Percentiles rank a stretch among this genome's conserved stretches.
Conservation (phyloP, 345 rosid genomes). For the Aquilaria yunnanensis region DNA sequence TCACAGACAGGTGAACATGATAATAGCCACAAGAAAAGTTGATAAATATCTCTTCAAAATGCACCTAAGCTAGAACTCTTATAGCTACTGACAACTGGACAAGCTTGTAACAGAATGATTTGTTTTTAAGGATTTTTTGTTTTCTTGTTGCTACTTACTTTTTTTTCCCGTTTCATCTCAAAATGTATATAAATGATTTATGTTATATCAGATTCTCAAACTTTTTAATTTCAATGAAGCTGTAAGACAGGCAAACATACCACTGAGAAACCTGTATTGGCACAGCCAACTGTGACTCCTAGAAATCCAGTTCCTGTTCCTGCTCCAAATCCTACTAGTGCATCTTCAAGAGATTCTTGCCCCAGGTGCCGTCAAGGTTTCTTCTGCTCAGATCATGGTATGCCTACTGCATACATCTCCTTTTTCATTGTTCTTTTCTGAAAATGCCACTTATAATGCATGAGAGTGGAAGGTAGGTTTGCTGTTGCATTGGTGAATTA, state of each 20-base stretch:
- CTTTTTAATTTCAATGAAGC: constrained; percentile 38
- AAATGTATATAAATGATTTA: neutral
- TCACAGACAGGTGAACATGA: too few species aligned
- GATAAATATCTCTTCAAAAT: too few species aligned
- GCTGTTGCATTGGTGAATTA: too few species aligned
- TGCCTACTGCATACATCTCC: neutral
- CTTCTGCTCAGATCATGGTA: constrained; percentile 97
- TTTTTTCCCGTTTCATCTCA: too few species aligned
- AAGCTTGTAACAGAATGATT: too few species aligned
- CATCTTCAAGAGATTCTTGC: constrained; percentile 60
- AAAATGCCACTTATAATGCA: too few species aligned
- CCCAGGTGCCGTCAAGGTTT: constrained; percentile 89
- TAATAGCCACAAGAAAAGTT: too few species aligned
- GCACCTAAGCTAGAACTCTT: too few species aligned
- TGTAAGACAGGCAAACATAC: constrained; percentile 96
- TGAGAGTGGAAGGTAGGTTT: too few species aligned
- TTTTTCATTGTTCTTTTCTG: neutral
- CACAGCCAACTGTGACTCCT: constrained; percentile 34
- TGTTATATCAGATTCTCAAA: constrained; percentile 7
- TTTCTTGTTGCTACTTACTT: too few species aligned
- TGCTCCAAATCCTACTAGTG: constrained; percentile 27
- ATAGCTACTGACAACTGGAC: too few species aligned
- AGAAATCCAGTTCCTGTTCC: constrained; percentile 29
- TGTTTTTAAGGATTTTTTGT: too few species aligned
- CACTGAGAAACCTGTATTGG: constrained; percentile 71